Base-by-base conservation (phyloP, 176 grass and related monocot genomes). In the Bonia amplexicaulis region DNA sequence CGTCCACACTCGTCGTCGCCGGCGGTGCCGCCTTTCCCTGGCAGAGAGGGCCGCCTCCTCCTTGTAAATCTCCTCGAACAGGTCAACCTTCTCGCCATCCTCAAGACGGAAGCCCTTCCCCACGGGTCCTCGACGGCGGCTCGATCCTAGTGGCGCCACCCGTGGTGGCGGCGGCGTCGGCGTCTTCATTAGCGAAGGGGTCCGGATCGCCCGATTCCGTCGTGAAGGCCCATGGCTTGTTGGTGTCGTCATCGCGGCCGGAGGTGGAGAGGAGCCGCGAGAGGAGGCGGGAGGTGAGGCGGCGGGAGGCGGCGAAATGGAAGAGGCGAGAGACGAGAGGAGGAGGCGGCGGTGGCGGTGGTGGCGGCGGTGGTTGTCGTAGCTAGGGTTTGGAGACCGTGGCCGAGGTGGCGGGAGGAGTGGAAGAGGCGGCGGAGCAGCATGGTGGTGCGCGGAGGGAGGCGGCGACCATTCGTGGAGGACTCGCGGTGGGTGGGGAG, bases 401-500 rank as follows among this genome's bases (percentile, higher is more conserved):
- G 78, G 73, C 57, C 81, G 78, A 92, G 67, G 72, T 73, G 85
- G 82, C 83, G 74, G 58, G 88, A 87, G 55, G 88, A 80, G 31
- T 45, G 79, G 82, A 87, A 39, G 49, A 85, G 91, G 85, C 88
- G 84, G 93, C 89, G 88, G 49, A 88, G 93, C 87, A 88, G 90
- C 87, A 92, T 92, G 79, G 81, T 81, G 69, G 85, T 29, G 85
- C 26, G 80, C 69, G 82, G 79, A 57, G 65, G 60, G 48, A 40
- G 77, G 85, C 77, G 71, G 86, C 81, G 80, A 62, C 84, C 86
- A 66, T 66, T 87, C 84, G 82, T 67, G 54, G 57, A 42, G n/a
- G n/a, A n/a, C n/a, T n/a, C n/a, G n/a, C n/a, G n/a, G n/a, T n/a
- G n/a, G n/a, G n/a, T n/a, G n/a, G n/a, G n/a, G n/a, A n/a, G n/a